Percentiles rank a stretch among this genome's conserved stretches.
These are phyloP conservation scores for Colletotrichum lini DNA, from an alignment of 2,329 filamentous ascomycete species.

Conservation along the genomic window DNA sequence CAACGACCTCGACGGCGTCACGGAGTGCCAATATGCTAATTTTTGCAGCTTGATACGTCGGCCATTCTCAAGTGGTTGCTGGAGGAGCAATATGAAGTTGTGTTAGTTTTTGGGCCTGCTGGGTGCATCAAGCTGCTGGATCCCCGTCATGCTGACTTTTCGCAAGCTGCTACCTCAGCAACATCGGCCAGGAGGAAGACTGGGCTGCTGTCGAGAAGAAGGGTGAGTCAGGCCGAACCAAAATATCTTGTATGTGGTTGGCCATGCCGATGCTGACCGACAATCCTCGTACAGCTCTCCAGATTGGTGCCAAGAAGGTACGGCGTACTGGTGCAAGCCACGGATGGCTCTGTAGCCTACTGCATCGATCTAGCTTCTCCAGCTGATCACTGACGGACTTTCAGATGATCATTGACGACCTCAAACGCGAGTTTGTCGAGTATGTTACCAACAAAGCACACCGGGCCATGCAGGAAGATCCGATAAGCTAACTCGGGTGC, in stretches of 20 bases:
- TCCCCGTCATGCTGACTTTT: slow-evolving; percentile 3
- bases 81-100: slow-evolving; percentile 11
- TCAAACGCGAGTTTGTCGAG: slow-evolving; percentile 80
- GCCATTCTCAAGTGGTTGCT: slow-evolving; percentile 41
- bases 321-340: neutral
- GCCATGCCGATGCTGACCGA: neutral
- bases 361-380: too few species aligned
- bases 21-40: neutral
- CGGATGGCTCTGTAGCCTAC: neutral
- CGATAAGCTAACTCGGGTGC: too few species aligned
- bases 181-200: slow-evolving; percentile 81
- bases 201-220: slow-evolving; percentile 79
- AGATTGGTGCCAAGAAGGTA: slow-evolving; percentile 42
- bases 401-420: slow-evolving; percentile 69
- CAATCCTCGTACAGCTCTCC: slow-evolving; percentile 25
- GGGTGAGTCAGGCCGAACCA: slow-evolving; percentile 56
- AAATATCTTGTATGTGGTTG: neutral
- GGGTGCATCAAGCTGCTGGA: too few species aligned
- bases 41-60: slow-evolving; percentile 35
- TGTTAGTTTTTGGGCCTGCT: neutral
- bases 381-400: neutral
- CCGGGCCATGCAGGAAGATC: too few species aligned
- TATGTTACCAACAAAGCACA: slow-evolving; percentile 9
- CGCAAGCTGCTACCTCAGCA: slow-evolving; percentile 64
- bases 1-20: neutral